A percentile compares a stretch with the other conserved stretches of the same genome.
Evolutionary conservation across 306 rosid genomes (phyloP).

Genomic region (Quercus variabilis): DNA sequence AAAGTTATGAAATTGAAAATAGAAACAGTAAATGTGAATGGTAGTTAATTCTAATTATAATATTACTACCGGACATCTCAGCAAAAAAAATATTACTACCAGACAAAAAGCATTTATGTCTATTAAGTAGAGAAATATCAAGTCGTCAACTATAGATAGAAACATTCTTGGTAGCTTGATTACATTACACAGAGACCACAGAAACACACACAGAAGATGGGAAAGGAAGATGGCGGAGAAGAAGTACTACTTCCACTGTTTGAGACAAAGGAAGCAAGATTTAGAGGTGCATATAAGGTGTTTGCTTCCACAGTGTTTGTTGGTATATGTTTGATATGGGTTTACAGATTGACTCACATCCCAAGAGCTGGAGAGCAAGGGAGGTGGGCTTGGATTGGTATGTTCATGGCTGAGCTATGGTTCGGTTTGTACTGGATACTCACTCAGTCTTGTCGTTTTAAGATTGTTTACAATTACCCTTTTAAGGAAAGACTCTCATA

Average conservation of each 20-base stretch:
- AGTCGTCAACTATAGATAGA: too few species aligned
- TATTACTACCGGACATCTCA: too few species aligned
- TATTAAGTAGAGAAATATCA: too few species aligned
- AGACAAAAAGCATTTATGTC: too few species aligned
- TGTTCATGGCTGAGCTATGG: conserved; percentile 24
- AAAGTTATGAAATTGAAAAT: too few species aligned
- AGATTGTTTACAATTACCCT: conserved; percentile 21
- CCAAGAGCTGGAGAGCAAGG: background rate
- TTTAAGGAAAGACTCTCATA: conserved; percentile 32
- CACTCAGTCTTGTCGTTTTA: conserved; percentile 61
- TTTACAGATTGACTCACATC: conserved; percentile 38
- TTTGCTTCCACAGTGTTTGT: conserved; percentile 40
- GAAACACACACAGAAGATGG: conserved; percentile 1
- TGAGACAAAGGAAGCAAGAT: conserved; percentile 36
- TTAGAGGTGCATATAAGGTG: conserved; percentile 19
- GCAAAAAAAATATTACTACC: too few species aligned
- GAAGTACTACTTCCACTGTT: conserved; percentile 10
- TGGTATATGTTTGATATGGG: conserved; percentile 38
- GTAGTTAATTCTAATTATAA: too few species aligned
- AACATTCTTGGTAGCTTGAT: too few species aligned
- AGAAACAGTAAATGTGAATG: too few species aligned
- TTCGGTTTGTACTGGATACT: conserved; percentile 62
- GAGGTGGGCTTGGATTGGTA: conserved; percentile 36
- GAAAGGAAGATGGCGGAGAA: background rate
- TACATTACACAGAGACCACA: too few species aligned